phyloP scores from a whole-genome alignment of 495 filamentous ascomycete species.

The Podospora comata region DNA sequence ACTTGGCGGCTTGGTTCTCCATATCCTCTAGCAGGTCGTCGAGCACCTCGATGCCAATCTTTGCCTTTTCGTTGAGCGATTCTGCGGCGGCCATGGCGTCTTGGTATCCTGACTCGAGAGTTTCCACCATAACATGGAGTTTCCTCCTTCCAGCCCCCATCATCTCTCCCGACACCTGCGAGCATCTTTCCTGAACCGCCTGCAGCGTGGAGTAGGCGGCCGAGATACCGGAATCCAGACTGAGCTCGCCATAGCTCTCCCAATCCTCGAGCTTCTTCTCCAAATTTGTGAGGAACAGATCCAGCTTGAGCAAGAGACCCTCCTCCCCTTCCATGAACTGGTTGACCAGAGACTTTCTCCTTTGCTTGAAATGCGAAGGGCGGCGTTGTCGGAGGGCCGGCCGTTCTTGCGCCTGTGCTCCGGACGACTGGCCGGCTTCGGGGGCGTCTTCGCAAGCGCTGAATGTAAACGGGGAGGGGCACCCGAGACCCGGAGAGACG shows the following conservation, averaged over 20 bases:
- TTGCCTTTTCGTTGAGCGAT: conserved; percentile 86
- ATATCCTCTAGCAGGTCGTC: conserved; percentile 80
- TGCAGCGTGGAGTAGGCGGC: conserved; percentile 81
- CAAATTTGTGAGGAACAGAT: conserved; percentile 84
- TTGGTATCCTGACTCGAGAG: conserved; percentile 85
- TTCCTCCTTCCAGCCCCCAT: conserved; percentile 82
- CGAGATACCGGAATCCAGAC: conserved; percentile 75
- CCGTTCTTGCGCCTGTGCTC: conserved; percentile 32
- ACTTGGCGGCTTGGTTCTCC: conserved; percentile 70
- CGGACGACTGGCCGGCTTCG: conserved; percentile 30
- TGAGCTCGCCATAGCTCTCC: conserved; percentile 80
- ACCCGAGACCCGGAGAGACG: conserved; percentile 33
- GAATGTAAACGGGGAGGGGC: conserved; percentile 35
- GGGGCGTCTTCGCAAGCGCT: conserved; percentile 35
- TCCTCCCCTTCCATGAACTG: conserved; percentile 62
- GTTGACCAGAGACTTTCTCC: conserved; percentile 60
- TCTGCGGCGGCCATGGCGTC: conserved; percentile 82
- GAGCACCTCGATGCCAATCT: conserved; percentile 79
- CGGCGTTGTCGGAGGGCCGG: conserved; percentile 45
- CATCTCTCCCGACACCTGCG: conserved; percentile 83
- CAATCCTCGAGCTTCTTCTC: conserved; percentile 83
- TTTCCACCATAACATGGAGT: conserved; percentile 87
- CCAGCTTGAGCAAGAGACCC: conserved; percentile 61
- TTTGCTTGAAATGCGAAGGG: conserved; percentile 63
- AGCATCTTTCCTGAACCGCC: conserved; percentile 83